Evolutionary conservation across 768 basidiomycete species (phyloP).

Genomic region (Rhodotorula babjevae): DNA sequence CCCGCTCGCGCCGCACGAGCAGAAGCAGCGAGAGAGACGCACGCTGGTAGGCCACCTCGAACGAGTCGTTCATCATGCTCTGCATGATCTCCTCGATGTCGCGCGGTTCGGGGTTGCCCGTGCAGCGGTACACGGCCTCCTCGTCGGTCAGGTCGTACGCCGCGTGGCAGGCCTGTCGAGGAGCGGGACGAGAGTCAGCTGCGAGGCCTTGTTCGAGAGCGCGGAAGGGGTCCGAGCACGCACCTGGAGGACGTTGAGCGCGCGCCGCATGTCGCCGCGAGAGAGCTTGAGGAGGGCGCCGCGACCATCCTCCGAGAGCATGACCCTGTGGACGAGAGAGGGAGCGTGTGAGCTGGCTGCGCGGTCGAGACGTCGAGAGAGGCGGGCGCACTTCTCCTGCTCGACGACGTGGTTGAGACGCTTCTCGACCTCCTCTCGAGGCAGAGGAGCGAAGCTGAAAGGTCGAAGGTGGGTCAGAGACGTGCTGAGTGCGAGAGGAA

Average conservation of each 20-base stretch:
- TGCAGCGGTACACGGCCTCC: slow-evolving; percentile 90
- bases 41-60: slow-evolving; percentile 72
- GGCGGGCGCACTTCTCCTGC: slow-evolving; percentile 65
- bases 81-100: slow-evolving; percentile 91
- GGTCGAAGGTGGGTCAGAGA: neutral
- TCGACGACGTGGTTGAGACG: slow-evolving; percentile 72
- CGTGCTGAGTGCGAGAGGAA: neutral
- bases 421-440: slow-evolving; percentile 76
- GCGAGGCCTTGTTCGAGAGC: no score
- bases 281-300: slow-evolving; percentile 87
- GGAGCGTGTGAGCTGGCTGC: slow-evolving; percentile 3
- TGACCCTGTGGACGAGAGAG: slow-evolving; percentile 57
- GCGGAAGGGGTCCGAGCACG: no score
- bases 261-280: slow-evolving; percentile 94
- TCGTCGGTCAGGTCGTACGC: slow-evolving; percentile 86
- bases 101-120: slow-evolving; percentile 88
- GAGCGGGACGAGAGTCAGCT: no score
- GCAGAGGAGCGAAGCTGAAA: slow-evolving; percentile 73
- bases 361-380: neutral
- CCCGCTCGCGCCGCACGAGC: no score
- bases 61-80: slow-evolving; percentile 93
- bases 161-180: slow-evolving; percentile 74
- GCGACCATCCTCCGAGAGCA: slow-evolving; percentile 77
- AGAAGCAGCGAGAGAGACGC: slow-evolving; percentile 16
- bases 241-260: slow-evolving; percentile 84